A percentile compares a stretch with the other conserved stretches of the same genome.
phyloP scores from a whole-genome alignment of 116 monocot species.

The Thalassia testudinum region DNA sequence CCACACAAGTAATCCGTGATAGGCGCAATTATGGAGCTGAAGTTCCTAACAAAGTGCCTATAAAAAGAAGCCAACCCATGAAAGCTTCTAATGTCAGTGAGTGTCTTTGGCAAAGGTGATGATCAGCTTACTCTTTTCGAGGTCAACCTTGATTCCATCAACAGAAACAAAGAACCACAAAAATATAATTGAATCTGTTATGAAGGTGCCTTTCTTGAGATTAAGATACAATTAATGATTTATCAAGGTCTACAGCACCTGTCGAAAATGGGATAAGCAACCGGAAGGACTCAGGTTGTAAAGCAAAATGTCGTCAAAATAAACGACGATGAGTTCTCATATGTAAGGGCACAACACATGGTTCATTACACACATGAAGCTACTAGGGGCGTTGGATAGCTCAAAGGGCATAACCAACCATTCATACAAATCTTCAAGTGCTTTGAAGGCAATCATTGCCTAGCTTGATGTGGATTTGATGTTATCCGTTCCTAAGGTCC shows the following conservation, averaged over 20 bases:
- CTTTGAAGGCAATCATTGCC: neutral
- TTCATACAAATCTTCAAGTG: neutral
- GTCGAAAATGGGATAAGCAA: neutral
- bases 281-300: neutral
- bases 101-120: neutral
- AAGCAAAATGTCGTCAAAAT: neutral
- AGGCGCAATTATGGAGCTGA: neutral
- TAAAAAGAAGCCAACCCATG: constrained; percentile 3
- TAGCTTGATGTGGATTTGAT: neutral
- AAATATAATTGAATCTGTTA: neutral
- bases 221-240: neutral
- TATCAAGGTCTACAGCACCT: neutral
- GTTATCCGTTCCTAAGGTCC: neutral
- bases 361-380: constrained; percentile 1
- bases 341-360: neutral
- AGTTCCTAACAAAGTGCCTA: constrained; percentile 2
- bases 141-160: constrained; percentile 6
- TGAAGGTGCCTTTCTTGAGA: neutral
- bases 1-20: constrained; percentile 1
- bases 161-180: neutral
- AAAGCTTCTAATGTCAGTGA: constrained; percentile 5
- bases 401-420: neutral
- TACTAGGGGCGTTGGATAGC: neutral
- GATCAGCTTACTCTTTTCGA: neutral
- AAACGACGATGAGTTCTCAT: neutral